Base-by-base conservation (phyloP, 495 filamentous ascomycete species). In the Articulospora tetracladia region DNA sequence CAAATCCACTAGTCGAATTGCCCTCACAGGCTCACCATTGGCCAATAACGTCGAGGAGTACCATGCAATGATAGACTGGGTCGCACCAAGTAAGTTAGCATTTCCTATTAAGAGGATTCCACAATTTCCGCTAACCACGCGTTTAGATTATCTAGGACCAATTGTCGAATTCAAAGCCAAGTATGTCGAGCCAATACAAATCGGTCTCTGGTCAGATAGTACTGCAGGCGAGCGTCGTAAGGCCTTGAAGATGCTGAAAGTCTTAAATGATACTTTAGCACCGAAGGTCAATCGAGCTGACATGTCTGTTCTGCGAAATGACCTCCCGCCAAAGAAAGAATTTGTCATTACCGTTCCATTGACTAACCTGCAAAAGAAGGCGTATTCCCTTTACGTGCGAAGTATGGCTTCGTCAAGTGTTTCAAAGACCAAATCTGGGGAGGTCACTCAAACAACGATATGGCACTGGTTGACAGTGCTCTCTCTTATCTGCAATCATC, bases 41-140 rank as follows among this genome's bases (percentile, higher is more conserved):
- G 84, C 87, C 0, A 98, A 96, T 66, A 88, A 89, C 34, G 80
- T 97, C 1, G 70, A 77, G 41, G 92, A 98, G 61, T 96, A 96
- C 66, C 91, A 86, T 65, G 70, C 86, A 8, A 88, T 96, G 83
- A 87, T 98, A 52, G 84, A 93, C 55, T 98, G 92, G 92, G 85
- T 94, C 32, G 83, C 90, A 3, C 88, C 91, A 1, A 82, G 80
- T 26, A 96, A 89, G 64, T 77, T 60, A 57, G 20, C 13, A 32
- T 13, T 6, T 13, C 30, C 4, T 32, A 32, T 32, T 13, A 6
- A 13, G 3, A 47, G 3, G n/a, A 6, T 47, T 22, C 44, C 44
- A 3, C 23, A 17, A 6, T 19, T 12, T 23, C n/a, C 13, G 3
- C 47, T 24, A 3, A 13, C 20, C 24, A 12, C 24, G 47, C 13